Percentiles rank a stretch among this genome's conserved stretches.
Evolutionary conservation across 2,329 filamentous ascomycete genomes (phyloP).

Genomic region (Phyllosticta citriasiana): DNA sequence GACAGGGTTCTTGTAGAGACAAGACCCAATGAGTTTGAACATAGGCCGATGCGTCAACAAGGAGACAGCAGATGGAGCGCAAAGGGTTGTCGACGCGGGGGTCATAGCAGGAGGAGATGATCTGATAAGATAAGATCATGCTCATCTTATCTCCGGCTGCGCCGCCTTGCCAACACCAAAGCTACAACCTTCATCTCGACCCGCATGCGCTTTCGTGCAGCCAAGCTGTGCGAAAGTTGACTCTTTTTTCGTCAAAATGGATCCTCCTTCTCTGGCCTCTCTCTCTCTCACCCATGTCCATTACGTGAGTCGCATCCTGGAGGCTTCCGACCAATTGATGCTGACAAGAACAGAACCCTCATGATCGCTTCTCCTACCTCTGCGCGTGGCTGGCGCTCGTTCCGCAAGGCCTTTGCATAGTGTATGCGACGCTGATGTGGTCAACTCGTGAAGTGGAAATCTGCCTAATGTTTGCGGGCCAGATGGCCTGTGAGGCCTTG

Average conservation of each 20-base stretch:
- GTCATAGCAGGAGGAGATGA: not conserved
- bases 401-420: slow-evolving; percentile 81
- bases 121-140: not conserved
- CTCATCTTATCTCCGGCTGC: not conserved
- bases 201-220: not conserved
- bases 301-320: slow-evolving; percentile 55
- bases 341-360: slow-evolving; percentile 58
- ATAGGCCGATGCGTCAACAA: too few relatives aligned
- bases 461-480: slow-evolving; percentile 78
- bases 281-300: slow-evolving; percentile 92
- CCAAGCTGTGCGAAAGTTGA: not conserved
- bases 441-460: slow-evolving; percentile 86
- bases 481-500: slow-evolving; percentile 80
- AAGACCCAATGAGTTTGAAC: too few relatives aligned
- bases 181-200: not conserved
- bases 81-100: too few relatives aligned
- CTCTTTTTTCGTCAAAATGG: slow-evolving; percentile 25
- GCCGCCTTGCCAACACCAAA: not conserved
- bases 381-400: slow-evolving; percentile 92
- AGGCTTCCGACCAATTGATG: slow-evolving; percentile 10
- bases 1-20: too few relatives aligned
- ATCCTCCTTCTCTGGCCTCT: slow-evolving; percentile 61
- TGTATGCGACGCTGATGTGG: slow-evolving; percentile 85
- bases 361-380: slow-evolving; percentile 71
- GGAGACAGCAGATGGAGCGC: too few relatives aligned